Evolutionary conservation across 441 rosid species (phyloP), one percentile per base, ranked within the genome.

Genomic region (Croton laevigatus): DNA sequence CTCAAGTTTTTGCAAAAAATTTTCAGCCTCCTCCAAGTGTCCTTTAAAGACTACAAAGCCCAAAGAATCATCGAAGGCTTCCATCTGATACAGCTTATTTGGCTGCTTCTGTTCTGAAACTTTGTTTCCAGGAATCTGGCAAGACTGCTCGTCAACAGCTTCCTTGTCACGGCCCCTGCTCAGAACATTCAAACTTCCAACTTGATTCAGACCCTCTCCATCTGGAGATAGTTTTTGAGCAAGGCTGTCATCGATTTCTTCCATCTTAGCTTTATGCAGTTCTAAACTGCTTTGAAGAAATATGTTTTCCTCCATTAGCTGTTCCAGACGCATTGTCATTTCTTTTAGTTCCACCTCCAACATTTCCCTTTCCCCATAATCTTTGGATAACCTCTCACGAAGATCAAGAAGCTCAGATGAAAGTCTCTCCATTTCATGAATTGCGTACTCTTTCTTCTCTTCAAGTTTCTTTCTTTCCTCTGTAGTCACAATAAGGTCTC

Each of bases 11-110:
- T 79, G 84, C 79, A 88, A 55, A 67, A 86, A 59, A 62, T 73
- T 78, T 62, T 79, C 91, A 8, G 88, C 90, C 79, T 87, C 96
- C 77, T 84, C 80, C 76, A 89, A 70, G 70, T 76, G 86, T 59
- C 83, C 82, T 66, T 70, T 85, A 68, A 93, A 68, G 73, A 72
- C 77, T 2, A 74, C 80, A 75, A 88, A 78, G 70, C 80, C 88
- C 70, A 59, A 80, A 69, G 81, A 66, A 75, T 83, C 78, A 68
- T 81, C 81, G 71, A 75, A 71, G 73, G 73, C 77, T 72, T 81
- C 89, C 70, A 62, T 75, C 52, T 76, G 72, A 42, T 38, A 62
- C 62, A 72, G 74, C 63, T 75, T 81, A 57, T 40, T 22, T 8
- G 68, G 74, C 40, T 51, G 38, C 62, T 62, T 75, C 36, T 59